Evolutionary conservation across 331 rosid genomes (phyloP).

Genomic region (Cydonia oblonga): DNA sequence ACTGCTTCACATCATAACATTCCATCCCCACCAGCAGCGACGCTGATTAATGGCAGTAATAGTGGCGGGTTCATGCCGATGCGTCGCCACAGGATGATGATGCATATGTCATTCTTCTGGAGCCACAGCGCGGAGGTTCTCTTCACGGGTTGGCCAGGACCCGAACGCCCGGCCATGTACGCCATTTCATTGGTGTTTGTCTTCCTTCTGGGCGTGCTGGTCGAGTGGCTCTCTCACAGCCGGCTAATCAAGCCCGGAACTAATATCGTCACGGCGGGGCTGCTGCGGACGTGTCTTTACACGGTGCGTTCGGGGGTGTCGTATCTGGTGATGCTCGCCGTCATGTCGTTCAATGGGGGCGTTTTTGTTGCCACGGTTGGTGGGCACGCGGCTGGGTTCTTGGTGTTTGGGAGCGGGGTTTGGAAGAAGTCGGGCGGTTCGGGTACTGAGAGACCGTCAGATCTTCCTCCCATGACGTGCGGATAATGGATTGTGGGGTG

Average conservation of each 20-base stretch:
- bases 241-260: slow-evolving; percentile 18
- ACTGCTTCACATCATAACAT: background rate
- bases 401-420: slow-evolving; percentile 29
- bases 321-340: slow-evolving; percentile 47
- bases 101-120: slow-evolving; percentile 49
- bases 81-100: slow-evolving; percentile 19
- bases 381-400: slow-evolving; percentile 41
- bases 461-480: slow-evolving; percentile 3
- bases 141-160: slow-evolving; percentile 64
- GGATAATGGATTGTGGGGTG: background rate
- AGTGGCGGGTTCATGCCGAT: background rate
- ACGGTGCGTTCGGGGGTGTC: slow-evolving; percentile 34
- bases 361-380: slow-evolving; percentile 36
- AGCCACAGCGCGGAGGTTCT: slow-evolving; percentile 39
- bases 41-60: background rate
- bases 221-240: slow-evolving; percentile 58
- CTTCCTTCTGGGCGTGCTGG: slow-evolving; percentile 35
- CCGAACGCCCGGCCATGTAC: slow-evolving; percentile 33
- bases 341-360: slow-evolving; percentile 62
- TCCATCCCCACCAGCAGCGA: too few relatives aligned
- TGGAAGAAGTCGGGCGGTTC: background rate
- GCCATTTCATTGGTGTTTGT: slow-evolving; percentile 41
- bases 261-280: slow-evolving; percentile 9
- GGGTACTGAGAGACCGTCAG: background rate
- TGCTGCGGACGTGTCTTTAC: slow-evolving; percentile 32